Evolutionary conservation across 371 early-diverging fungal species (phyloP).

Genomic region (Rhizopus sp.): DNA sequence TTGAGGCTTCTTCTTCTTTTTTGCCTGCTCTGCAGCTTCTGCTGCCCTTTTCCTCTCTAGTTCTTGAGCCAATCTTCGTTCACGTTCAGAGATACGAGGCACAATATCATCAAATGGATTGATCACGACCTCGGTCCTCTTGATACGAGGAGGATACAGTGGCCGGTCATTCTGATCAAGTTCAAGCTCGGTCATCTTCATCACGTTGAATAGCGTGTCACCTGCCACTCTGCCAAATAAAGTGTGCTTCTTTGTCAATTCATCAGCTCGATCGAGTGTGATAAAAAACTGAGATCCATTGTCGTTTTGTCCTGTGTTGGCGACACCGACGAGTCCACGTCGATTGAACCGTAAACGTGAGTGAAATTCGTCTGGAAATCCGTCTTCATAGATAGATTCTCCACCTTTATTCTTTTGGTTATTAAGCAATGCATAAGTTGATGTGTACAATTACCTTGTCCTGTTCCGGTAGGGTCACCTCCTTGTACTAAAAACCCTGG

Average conservation of each 20-base stretch:
- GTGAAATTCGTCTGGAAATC: constrained; percentile 93
- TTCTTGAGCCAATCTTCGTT: constrained; percentile 42
- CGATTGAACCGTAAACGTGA: constrained; percentile 86
- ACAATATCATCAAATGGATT: constrained; percentile 95
- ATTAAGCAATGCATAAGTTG: not conserved
- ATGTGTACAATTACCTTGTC: constrained; percentile 49
- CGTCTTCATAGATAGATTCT: constrained; percentile 80
- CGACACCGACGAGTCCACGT: constrained; percentile 91
- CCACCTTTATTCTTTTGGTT: constrained; percentile 64
- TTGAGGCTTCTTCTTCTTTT: constrained; percentile 65
- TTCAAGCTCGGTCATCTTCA: constrained; percentile 86
- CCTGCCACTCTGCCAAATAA: constrained; percentile 95
- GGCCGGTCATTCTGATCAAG: constrained; percentile 82
- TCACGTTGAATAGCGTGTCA: constrained; percentile 87
- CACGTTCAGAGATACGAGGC: constrained; percentile 73
- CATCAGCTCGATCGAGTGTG: constrained; percentile 85
- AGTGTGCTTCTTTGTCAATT: constrained; percentile 86
- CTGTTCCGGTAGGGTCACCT: constrained; percentile 94
- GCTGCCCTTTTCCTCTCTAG: constrained; percentile 39
- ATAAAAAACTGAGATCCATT: constrained; percentile 95
- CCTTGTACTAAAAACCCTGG: constrained; percentile 93
- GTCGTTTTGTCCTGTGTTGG: constrained; percentile 78
- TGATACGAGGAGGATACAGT: constrained; percentile 74
- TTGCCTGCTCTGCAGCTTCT: constrained; percentile 37
- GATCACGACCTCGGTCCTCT: constrained; percentile 65